A percentile compares a stretch with the other conserved stretches of the same genome.
Conservation (phyloP, 768 basidiomycete genomes). For the Lanmaoa rubissima region DNA sequence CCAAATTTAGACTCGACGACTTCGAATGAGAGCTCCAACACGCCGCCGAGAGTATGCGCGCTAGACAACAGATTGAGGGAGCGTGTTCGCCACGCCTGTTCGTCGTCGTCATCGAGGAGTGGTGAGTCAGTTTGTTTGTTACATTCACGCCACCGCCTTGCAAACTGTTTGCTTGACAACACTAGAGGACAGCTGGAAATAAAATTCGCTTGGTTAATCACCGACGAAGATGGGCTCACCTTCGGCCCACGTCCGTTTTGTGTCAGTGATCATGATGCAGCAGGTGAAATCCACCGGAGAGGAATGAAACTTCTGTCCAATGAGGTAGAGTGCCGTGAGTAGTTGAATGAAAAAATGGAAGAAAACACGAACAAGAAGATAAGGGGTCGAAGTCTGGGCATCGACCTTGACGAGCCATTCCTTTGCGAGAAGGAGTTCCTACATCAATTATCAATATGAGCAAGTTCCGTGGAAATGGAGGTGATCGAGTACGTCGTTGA, state of each 20-base stretch:
- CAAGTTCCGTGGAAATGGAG: neutral
- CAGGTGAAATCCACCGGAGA: conserved; percentile 58
- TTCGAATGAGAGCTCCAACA: conserved; percentile 58
- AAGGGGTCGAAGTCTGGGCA: conserved; percentile 56
- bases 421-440: conserved; percentile 62
- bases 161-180: conserved; percentile 54
- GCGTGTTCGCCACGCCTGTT: conserved; percentile 61
- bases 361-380: conserved; percentile 61
- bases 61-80: conserved; percentile 54
- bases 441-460: neutral
- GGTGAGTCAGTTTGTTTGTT: conserved; percentile 41
- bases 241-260: conserved; percentile 73
- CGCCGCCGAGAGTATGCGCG: conserved; percentile 61
- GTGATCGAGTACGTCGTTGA: conserved; percentile 40
- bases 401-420: conserved; percentile 78
- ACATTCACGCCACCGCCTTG: conserved; percentile 66
- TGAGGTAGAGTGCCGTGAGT: neutral
- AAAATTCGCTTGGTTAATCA: conserved; percentile 22
- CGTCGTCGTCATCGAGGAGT: conserved; percentile 38
- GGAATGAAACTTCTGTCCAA: conserved; percentile 59
- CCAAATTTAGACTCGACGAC: conserved; percentile 58
- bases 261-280: conserved; percentile 68
- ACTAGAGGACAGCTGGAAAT: conserved; percentile 36
- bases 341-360: conserved; percentile 4
- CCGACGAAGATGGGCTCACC: conserved; percentile 39